Evolutionary conservation across 371 early-diverging fungal species (phyloP).

Genomic region (Syncephalastrum monosporum): DNA sequence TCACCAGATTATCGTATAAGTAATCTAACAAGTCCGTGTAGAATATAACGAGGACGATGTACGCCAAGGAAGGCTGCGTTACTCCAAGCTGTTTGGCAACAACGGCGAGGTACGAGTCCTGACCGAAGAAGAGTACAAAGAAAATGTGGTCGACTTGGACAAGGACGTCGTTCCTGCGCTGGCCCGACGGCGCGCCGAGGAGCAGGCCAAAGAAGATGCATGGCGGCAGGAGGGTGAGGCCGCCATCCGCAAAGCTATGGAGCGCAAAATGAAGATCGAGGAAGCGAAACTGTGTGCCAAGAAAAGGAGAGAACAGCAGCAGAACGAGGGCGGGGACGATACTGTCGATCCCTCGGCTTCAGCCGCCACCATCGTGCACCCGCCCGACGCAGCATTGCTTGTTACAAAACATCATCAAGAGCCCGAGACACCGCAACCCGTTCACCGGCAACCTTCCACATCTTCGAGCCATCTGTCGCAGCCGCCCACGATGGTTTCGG

Average conservation of each 20-base stretch:
- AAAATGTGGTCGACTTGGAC: not conserved
- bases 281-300: slow-evolving; percentile 1
- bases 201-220: slow-evolving; percentile 10
- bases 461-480: no score
- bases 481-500: no score
- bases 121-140: not conserved
- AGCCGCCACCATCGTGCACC: no score
- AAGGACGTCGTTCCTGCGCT: slow-evolving; percentile 10
- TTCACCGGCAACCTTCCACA: no score
- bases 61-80: slow-evolving; percentile 28
- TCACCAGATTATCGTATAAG: not conserved
- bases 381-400: no score
- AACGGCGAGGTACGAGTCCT: slow-evolving; percentile 3
- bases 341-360: no score
- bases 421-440: no score
- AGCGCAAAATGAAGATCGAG: slow-evolving; percentile 12
- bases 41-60: slow-evolving; percentile 34
- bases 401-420: no score
- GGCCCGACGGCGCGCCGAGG: slow-evolving; percentile 1
- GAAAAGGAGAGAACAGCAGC: slow-evolving; percentile 4
- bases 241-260: slow-evolving; percentile 14
- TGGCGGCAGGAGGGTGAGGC: slow-evolving; percentile 12
- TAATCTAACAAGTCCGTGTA: not conserved
- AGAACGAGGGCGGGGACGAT: not conserved
- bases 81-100: slow-evolving; percentile 24